A percentile compares a stretch with the other conserved stretches of the same genome.
These are phyloP conservation scores for Starmera quercuum DNA, from an alignment of 805 yeast genomes.

Conservation along the genomic window DNA sequence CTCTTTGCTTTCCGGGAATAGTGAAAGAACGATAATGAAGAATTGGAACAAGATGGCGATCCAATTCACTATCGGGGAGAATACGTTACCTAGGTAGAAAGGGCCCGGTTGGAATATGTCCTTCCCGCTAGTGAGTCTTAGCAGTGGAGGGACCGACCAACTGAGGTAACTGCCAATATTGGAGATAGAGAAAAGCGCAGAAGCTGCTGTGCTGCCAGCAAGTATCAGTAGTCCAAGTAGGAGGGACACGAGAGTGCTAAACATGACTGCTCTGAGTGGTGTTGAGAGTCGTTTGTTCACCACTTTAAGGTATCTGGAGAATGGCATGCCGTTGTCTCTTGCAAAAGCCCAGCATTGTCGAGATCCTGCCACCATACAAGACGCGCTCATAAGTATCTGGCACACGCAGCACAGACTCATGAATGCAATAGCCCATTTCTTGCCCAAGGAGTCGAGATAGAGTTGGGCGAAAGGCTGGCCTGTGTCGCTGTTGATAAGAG, in stretches of 20 bases:
- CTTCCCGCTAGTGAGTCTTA: constrained; percentile 36
- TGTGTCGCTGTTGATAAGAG: constrained; percentile 35
- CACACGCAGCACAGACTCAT: constrained; percentile 51
- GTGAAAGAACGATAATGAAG: constrained; percentile 47
- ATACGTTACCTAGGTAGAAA: constrained; percentile 48
- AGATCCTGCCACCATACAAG: constrained; percentile 51
- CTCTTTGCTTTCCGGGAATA: constrained; percentile 46
- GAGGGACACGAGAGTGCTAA: constrained; percentile 28
- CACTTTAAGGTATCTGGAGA: constrained; percentile 44
- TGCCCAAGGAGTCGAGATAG: constrained; percentile 54
- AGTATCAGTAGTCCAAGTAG: constrained; percentile 32
- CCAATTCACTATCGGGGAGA: constrained; percentile 39
- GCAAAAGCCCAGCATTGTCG: constrained; percentile 72
- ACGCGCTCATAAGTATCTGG: constrained; percentile 60
- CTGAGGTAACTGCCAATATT: constrained; percentile 36
- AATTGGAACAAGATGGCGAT: constrained; percentile 41
- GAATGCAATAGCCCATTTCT: constrained; percentile 56
- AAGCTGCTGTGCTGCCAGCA: constrained; percentile 34
- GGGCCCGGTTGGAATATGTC: constrained; percentile 56
- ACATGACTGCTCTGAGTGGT: constrained; percentile 56
- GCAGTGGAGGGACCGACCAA: constrained; percentile 32
- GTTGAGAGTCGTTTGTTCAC: constrained; percentile 51
- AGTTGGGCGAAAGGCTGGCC: constrained; percentile 66
- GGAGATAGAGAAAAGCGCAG: constrained; percentile 34
- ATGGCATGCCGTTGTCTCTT: constrained; percentile 68